These are phyloP conservation scores for Nakazawaea anatomiae DNA, from an alignment of 805 yeast genomes.

Conservation along the genomic window DNA sequence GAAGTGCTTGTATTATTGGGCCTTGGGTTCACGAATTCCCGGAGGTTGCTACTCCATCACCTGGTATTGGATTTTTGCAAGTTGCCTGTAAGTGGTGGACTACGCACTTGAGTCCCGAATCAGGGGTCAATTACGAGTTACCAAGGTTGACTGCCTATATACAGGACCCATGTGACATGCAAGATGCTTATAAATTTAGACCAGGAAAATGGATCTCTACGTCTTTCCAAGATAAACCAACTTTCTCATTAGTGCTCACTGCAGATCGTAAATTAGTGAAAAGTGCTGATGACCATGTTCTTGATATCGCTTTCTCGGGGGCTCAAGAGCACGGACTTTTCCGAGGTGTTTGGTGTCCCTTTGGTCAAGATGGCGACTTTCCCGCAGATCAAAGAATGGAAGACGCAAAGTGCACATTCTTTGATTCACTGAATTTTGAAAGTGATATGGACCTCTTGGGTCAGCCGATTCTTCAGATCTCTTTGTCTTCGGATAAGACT, in stretches of 20 bases:
- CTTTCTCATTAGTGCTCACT: conserved; percentile 13
- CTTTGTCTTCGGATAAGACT: conserved; percentile 29
- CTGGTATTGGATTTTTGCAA: conserved; percentile 38
- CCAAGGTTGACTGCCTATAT: conserved; percentile 34
- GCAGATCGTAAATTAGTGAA: conserved; percentile 10
- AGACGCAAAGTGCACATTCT: conserved; percentile 31
- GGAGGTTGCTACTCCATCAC: conserved; percentile 40
- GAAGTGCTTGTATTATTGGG: conserved; percentile 32
- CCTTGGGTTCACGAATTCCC: conserved; percentile 48
- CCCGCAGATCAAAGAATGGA: conserved; percentile 38
- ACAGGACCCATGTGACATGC: conserved; percentile 35
- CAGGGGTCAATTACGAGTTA: conserved; percentile 18
- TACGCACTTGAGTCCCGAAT: conserved; percentile 28
- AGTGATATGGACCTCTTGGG: conserved; percentile 28
- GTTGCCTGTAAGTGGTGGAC: conserved; percentile 34
- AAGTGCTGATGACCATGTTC: not conserved
- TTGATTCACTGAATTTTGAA: conserved; percentile 25
- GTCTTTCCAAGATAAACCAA: conserved; percentile 13
- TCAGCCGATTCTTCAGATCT: conserved; percentile 27
- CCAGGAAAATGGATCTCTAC: conserved; percentile 35
- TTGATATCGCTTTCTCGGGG: conserved; percentile 23
- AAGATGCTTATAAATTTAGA: conserved; percentile 30
- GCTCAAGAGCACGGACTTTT: conserved; percentile 34
- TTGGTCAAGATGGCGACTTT: conserved; percentile 40
- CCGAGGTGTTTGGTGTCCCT: conserved; percentile 41